Base-by-base conservation (phyloP, 2,329 filamentous ascomycete species). In the Ophiosphaerella herpotricha region DNA sequence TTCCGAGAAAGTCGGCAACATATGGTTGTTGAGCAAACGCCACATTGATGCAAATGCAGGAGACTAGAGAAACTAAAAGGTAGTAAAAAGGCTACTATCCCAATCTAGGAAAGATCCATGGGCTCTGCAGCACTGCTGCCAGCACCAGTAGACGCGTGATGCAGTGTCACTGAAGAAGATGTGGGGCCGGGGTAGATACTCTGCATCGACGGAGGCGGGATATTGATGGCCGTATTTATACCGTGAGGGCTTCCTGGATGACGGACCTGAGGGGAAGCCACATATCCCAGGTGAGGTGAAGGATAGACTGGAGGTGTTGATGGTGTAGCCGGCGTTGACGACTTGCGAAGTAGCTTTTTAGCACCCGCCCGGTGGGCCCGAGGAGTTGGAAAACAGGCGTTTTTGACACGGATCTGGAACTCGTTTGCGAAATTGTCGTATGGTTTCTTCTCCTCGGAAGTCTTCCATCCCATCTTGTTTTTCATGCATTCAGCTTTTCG, bases 401-500 rank as follows among this genome's bases (percentile, higher is more conserved):
- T 70, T 51, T 67, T 70, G 13, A 72, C 63, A n/a, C 70, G 68
- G 6, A 61, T 68, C 44, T 72, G 70, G 37, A 72, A 65, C 24
- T 72, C 70, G 6, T 40, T 54, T 1, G 68, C 67, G 31, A 71
- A 68, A 34, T 59, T 71, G 47, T 72, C 70, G 43, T 70, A 72
- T 1, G 66, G 67, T 44, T 70, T 71, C 47, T 68, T 67, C 26
- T 71, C 60, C 24, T 71, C 67, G 3, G 63, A 37, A 0, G 58
- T 64, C 46, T 56, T 67, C 69, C 69, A 73, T 14, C 67, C 67
- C 39, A 73, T 57, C 48, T 71, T 70, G 41, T 68, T 63, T 55
- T 73, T 73, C 66, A 72, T 68, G 54, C 69, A 72, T 39, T 73
- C 70, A 3, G 69, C 61, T 21, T 70, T 67, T n/a, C 70, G 66